These are phyloP conservation scores for Lepidium sativum DNA, from an alignment of 345 rosid genomes.

Conservation along the genomic window DNA sequence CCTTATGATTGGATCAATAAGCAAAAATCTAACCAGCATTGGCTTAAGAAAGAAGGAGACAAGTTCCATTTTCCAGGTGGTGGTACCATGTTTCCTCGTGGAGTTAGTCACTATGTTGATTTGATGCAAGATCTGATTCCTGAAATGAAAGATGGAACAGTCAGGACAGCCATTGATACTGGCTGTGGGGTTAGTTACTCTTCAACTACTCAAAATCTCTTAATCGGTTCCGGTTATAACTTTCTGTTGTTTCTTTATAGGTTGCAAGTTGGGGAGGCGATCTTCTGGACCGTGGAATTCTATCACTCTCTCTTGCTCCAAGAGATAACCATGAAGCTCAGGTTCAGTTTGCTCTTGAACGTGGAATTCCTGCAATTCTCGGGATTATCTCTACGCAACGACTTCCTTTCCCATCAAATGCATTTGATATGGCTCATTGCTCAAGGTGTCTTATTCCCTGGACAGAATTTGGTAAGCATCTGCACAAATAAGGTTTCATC, in stretches of 20 bases:
- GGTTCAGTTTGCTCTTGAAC: slow-evolving; percentile 95
- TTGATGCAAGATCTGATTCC: slow-evolving; percentile 89
- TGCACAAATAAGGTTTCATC: background rate
- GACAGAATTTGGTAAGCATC: slow-evolving; percentile 88
- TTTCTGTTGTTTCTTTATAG: slow-evolving; percentile 23
- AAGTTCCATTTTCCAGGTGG: slow-evolving; percentile 95
- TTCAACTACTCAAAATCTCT: background rate
- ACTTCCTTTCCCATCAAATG: slow-evolving; percentile 85
- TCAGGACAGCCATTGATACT: slow-evolving; percentile 92
- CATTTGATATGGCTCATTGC: slow-evolving; percentile 99
- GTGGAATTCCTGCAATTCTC: slow-evolving; percentile 96
- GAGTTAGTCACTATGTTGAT: slow-evolving; percentile 90
- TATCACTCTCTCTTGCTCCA: slow-evolving; percentile 95
- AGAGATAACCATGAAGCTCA: slow-evolving; percentile 99
- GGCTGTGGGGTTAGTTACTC: slow-evolving; percentile 85
- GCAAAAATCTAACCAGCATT: slow-evolving; percentile 91
- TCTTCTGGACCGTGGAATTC: slow-evolving; percentile 77
- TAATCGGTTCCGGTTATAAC: background rate
- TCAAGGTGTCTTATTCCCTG: slow-evolving; percentile 99
- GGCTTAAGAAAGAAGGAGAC: slow-evolving; percentile 92
- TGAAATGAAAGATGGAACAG: slow-evolving; percentile 78
- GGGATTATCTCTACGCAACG: slow-evolving; percentile 97
- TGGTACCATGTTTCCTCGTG: slow-evolving; percentile 95
- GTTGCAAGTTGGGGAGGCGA: slow-evolving; percentile 99
- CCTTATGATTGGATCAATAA: slow-evolving; percentile 98